Base-by-base conservation (phyloP, 1,139 yeast genomes). In the Suhomyces yuchorum region DNA sequence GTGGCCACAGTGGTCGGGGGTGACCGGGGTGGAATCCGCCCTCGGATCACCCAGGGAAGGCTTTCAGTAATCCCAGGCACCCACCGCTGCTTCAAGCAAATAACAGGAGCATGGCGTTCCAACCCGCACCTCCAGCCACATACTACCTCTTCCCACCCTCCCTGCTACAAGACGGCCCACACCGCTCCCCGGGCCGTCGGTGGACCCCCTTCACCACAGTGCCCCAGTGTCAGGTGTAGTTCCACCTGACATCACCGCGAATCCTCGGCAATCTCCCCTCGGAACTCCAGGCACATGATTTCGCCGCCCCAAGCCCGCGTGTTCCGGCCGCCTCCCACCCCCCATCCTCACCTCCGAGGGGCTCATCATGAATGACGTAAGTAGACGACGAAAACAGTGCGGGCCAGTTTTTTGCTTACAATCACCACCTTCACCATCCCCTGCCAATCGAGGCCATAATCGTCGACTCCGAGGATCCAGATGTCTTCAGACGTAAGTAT, bases 401-500 rank as follows among this genome's bases (percentile, higher is more conserved):
- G 39, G 24, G 35, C 33, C 40, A 30, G 45, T 42, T 33, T 24
- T 41, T 46, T 18, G 28, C 37, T 46, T 42, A 42, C 49, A 34
- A 42, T 38, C 46, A 17, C 43, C 35, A 24, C 24, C 42, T 32
- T 32, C 42, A 39, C 33, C 30, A 23, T 20, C 36, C 23, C 40
- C 33, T 24, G 33, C 34, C 38, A 17, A 20, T 23, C 34, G 17
- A 32, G 19, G 39, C 37, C 20, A 17, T 15, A 39, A n/a, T 30
- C 17, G 11, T 14, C 39, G 30, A 22, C 19, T 17, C 18, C 26
- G 26, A 22, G 28, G 39, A 22, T 37, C 30, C 19, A 37, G 36
- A 48, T 48, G 51, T 48, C 51, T 36, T 39, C 42, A 30, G 51
- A 48, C 43, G 51, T 48, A 48, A 23, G 51, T 48, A 30, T 26